Evolutionary conservation across 306 rosid species (phyloP), one percentile per base, ranked within the genome.

Genomic region (Vigna reflexopilosa): DNA sequence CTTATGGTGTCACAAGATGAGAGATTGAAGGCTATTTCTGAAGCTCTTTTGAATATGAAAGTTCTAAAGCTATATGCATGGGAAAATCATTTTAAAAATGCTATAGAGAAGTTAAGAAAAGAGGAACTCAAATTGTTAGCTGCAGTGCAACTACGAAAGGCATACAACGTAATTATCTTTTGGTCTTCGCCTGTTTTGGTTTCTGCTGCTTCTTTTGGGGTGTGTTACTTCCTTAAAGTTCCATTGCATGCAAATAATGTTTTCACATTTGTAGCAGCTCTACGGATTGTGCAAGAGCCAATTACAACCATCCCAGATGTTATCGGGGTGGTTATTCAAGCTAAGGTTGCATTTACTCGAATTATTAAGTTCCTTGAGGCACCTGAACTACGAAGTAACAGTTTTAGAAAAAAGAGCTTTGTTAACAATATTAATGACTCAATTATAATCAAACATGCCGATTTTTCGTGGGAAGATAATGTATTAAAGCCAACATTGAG

Each of bases 261-360:
- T 56, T 56, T 56, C 62, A 56, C 62, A 8, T 56, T 56, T 22
- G 84, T 91, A 0, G 89, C 96, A 52, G 83, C 96, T 47, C 48
- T 91, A n/a, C 84, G 96, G 58, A 90, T 91, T 54, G 87, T 89
- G 84, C 96, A 91, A 78, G 88, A 89, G 8, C 93, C 93, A 6
- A 77, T 91, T 28, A 51, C 77, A 59, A 1, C 62, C 5, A 77
- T 91, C 19, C 85, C 93, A 3, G 96, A 89, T 66, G 89, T 89
- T 19, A 63, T 89, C 28, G 93, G 83, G 19, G 89, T 71, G 45
- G 79, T 86, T 48, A 89, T 91, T 83, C 93, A 89, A 84, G 90
- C 96, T 34, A 87, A 85, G 36, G 87, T 91, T 70, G 86, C 96
- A 30, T 89, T 86, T 63, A 47, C 75, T 5, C 84, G 96, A 12